Base-by-base conservation (phyloP, 2,329 filamentous ascomycete species). In the Aspergillus awamori region DNA sequence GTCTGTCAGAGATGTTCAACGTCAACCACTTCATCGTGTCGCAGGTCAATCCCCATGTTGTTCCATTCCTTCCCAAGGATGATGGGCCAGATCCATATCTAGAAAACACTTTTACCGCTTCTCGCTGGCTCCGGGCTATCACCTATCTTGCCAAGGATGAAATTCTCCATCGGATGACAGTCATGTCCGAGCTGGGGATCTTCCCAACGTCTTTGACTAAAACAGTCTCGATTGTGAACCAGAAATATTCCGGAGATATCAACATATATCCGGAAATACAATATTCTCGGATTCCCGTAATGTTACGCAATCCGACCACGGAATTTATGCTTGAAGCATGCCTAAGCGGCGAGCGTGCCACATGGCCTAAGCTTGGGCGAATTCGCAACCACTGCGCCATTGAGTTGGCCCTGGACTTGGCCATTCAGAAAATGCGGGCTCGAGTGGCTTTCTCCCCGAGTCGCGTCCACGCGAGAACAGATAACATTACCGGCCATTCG, bases 21-120 rank as follows among this genome's bases (percentile, higher is more conserved):
- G 93, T 97, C 73, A 97, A 97, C 71, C 94, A 97, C 74, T 97
- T 97, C 72, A 97, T 98, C 67, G 94, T 97, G 17, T 97, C 93
- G 0, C 94, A 98, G 74, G 93, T 97, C 54, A 98, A 98, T 70
- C 94, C 94, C 0, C 94, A 98, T 69, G 91, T 97, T 8, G 87
- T 96, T 0, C 92, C 92, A 0, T 97, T 98, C 70, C 80, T 97
- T 15, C 82, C 86, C 15, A 90, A 88, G 66, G 91, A 96, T 60
- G 90, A 92, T 63, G 83, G 71, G 72, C 65, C 70, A 28, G 68
- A 62, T 17, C 63, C 59, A 39, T 62, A 70, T 58, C 69, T 57
- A 59, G 73, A 71, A 8, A 70, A 77, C 75, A 30, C 66, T 68
- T 28, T 70, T 67, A 17, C 65, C 74, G 11, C 73, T n/a, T 72